Base-by-base conservation (phyloP, 306 rosid genomes). In the Fragaria nilgerrensis region DNA sequence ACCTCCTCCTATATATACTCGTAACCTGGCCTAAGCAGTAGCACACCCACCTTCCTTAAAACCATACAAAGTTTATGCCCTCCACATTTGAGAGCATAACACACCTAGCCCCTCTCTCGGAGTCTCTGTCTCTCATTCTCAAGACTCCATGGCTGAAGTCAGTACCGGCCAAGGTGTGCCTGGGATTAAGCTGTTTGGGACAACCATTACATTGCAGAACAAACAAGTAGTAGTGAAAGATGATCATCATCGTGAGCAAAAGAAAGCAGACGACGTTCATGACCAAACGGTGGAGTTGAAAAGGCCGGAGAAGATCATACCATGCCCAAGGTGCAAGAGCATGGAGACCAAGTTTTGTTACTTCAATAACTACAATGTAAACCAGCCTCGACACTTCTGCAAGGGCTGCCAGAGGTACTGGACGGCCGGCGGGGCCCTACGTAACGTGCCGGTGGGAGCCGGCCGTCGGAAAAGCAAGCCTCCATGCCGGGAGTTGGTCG, bases 301-400 rank as follows among this genome's bases (percentile, higher is more conserved):
- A 84, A 84, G 75, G 74, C 81, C 88, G n/a, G 97, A 90, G 3
- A 90, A 92, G 89, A 92, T 86, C 77, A 81, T 92, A 68, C 64
- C 92, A 0, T 94, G 98, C 41, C 98, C 98, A 0, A 90, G 98
- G 82, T 94, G 98, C 89, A 90, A 94, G 78, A 94, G 98, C 87
- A 78, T 83, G 89, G 97, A 94, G 75, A 94, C 98, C n/a, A 94
- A 94, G 72, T 94, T 94, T 78, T 94, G 98, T 68, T 94, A 94
- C 79, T 94, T 94, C 87, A 94, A 94, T 41, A 94, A 94, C 74
- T 94, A 94, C 83, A 94, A 94, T 81, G 96, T 94, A 29, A 94
- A 94, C 74, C 98, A 94, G 81, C 98, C 98, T 4, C 85, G 98
- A 32, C 96, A 94, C 79, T 94, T 94, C 78, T 94, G 98, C 27